Percentiles rank a stretch among this genome's conserved stretches.
These are phyloP conservation scores for Verticillium zaregamsianum DNA, from an alignment of 2,329 filamentous ascomycete genomes.

Conservation along the genomic window DNA sequence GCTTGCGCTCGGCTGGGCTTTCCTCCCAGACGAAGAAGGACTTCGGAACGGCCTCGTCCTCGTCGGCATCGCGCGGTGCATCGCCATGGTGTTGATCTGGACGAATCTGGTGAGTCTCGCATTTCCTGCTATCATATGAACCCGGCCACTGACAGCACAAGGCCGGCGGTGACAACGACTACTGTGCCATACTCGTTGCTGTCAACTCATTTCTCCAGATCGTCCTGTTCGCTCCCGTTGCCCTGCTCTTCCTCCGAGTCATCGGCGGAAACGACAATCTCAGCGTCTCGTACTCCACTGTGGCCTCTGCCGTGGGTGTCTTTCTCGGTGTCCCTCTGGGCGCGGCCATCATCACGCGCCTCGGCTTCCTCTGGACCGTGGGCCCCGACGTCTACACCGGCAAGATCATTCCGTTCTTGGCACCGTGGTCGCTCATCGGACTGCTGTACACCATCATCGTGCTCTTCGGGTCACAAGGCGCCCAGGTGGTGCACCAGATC, in stretches of 20 bases:
- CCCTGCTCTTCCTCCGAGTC: constrained; percentile 65
- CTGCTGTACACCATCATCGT: constrained; percentile 84
- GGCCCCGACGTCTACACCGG: constrained; percentile 60
- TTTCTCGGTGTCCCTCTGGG: constrained; percentile 82
- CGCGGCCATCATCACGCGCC: constrained; percentile 72
- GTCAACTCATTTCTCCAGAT: constrained; percentile 74
- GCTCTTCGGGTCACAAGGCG: constrained; percentile 78
- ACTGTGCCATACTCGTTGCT: constrained; percentile 77
- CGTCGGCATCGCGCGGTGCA: constrained; percentile 80
- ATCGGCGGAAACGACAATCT: constrained; percentile 48
- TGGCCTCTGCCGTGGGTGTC: constrained; percentile 76
- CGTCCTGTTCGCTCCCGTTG: constrained; percentile 66
- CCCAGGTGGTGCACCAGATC: constrained; percentile 74
- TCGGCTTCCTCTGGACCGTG: constrained; percentile 51
- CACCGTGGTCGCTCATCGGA: constrained; percentile 75
- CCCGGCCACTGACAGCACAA: neutral
- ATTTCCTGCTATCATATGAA: neutral
- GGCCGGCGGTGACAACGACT: constrained; percentile 73
- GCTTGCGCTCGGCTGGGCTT: constrained; percentile 65
- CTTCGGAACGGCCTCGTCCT: constrained; percentile 69
- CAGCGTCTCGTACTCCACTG: constrained; percentile 55
- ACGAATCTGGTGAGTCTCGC: constrained; percentile 45
- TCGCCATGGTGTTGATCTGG: constrained; percentile 81
- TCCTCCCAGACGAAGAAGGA: constrained; percentile 53
- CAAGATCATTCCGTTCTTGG: constrained; percentile 64